Conservation (phyloP, 1,139 yeast genomes). For the Yarrowia galli region DNA sequence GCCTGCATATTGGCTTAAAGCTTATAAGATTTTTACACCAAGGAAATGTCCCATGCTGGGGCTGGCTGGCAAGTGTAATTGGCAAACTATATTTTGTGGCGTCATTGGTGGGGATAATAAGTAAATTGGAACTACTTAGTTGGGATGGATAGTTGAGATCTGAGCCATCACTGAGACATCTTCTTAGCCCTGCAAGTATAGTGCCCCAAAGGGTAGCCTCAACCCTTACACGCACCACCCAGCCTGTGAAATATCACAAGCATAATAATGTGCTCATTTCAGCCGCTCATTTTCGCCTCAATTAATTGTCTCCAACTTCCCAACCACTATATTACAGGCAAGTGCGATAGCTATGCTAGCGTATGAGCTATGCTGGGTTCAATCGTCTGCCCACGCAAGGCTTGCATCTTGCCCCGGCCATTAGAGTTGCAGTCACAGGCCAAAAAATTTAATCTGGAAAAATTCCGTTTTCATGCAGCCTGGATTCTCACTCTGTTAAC, state of each 20-base stretch:
- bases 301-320: background rate
- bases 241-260: no score
- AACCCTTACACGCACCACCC: no score
- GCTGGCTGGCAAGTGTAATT: constrained; percentile 19
- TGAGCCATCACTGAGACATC: no score
- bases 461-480: constrained; percentile 29
- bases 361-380: background rate
- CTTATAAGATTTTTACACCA: constrained; percentile 28
- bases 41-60: constrained; percentile 13
- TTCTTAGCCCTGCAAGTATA: no score
- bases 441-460: constrained; percentile 29
- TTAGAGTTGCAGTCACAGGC: constrained; percentile 11
- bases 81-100: constrained; percentile 9
- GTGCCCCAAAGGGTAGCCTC: no score
- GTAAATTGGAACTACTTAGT: no score
- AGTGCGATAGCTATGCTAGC: no score
- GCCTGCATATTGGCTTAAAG: constrained; percentile 37
- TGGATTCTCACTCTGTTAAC: constrained; percentile 13
- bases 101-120: background rate
- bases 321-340: background rate
- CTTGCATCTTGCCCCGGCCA: background rate
- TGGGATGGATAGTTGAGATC: background rate
- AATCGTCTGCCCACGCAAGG: background rate
- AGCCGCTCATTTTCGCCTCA: background rate
- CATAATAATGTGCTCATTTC: background rate